A percentile compares a stretch with the other conserved stretches of the same genome.
phyloP scores from a whole-genome alignment of 371 early-diverging fungal species.

The Rhizopus delemar region DNA sequence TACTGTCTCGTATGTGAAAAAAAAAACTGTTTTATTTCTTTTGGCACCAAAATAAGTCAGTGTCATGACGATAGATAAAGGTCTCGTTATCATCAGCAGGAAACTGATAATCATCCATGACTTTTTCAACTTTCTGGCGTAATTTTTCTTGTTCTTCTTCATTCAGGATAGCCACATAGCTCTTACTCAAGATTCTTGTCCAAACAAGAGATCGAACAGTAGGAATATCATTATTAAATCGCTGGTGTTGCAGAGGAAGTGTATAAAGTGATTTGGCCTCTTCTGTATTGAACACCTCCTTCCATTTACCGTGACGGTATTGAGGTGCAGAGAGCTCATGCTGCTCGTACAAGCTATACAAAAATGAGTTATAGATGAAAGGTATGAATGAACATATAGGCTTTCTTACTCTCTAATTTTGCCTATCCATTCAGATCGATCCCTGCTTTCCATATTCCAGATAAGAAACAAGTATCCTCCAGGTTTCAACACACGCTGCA shows the following conservation, averaged over 20 bases:
- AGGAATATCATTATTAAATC: constrained; percentile 25
- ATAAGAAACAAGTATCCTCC: constrained; percentile 43
- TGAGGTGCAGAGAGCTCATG: constrained; percentile 41
- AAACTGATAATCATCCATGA: constrained; percentile 23
- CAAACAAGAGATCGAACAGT: constrained; percentile 26
- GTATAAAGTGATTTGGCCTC: constrained; percentile 28
- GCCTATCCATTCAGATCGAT: constrained; percentile 41
- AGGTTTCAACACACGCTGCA: constrained; percentile 53
- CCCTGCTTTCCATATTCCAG: constrained; percentile 55
- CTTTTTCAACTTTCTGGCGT: constrained; percentile 21
- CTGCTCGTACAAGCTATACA: constrained; percentile 32
- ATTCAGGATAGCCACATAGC: constrained; percentile 44
- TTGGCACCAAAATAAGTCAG: constrained; percentile 36
- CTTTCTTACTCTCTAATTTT: constrained; percentile 31
- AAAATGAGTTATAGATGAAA: not conserved
- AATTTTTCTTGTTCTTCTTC: constrained; percentile 24
- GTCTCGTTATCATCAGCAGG: constrained; percentile 16
- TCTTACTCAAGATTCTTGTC: constrained; percentile 42
- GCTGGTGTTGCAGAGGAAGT: constrained; percentile 25
- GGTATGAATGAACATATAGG: not conserved
- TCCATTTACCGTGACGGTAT: constrained; percentile 43
- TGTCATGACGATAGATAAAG: constrained; percentile 37
- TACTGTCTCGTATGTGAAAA: no score
- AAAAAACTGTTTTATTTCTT: constrained; percentile 14
- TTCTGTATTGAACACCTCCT: constrained; percentile 31